phyloP scores from a whole-genome alignment of 345 rosid species.

The Melastoma malabathricum region DNA sequence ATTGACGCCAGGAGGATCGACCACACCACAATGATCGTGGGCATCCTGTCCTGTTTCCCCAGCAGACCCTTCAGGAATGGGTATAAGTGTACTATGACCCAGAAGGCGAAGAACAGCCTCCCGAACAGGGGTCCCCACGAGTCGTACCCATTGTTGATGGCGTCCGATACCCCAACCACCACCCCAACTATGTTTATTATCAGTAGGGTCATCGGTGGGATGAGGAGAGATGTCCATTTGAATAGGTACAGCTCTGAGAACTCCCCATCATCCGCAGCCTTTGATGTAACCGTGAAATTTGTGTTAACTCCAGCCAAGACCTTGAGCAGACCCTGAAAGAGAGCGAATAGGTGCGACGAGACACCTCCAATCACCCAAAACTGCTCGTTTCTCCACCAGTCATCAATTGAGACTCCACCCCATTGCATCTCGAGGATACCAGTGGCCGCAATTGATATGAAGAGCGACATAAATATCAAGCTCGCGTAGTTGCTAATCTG shows the following conservation, averaged over 20 bases:
- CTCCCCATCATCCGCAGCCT: constrained; percentile 87
- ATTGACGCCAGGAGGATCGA: constrained; percentile 88
- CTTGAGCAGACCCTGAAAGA: constrained; percentile 88
- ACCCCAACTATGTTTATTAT: constrained; percentile 81
- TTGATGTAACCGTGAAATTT: constrained; percentile 87
- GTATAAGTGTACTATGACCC: constrained; percentile 91
- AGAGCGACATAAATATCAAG: constrained; percentile 72
- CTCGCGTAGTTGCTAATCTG: constrained; percentile 98
- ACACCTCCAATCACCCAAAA: constrained; percentile 98
- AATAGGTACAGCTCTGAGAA: constrained; percentile 91
- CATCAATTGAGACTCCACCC: constrained; percentile 94
- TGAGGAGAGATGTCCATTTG: constrained; percentile 89
- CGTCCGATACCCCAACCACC: constrained; percentile 85
- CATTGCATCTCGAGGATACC: constrained; percentile 97
- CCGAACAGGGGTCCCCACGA: constrained; percentile 98
- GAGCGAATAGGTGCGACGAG: constrained; percentile 92
- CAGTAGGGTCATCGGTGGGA: constrained; percentile 82
- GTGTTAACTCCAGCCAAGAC: constrained; percentile 91
- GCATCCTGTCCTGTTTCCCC: constrained; percentile 92
- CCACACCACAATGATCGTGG: constrained; percentile 89
- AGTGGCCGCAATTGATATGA: constrained; percentile 86
- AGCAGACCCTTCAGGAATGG: constrained; percentile 98
- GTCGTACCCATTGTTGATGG: constrained; percentile 94
- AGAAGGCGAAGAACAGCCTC: constrained; percentile 77
- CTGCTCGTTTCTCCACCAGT: constrained; percentile 99